phyloP scores from a whole-genome alignment of 495 filamentous ascomycete species.

The Lasiosphaeris hirsuta region DNA sequence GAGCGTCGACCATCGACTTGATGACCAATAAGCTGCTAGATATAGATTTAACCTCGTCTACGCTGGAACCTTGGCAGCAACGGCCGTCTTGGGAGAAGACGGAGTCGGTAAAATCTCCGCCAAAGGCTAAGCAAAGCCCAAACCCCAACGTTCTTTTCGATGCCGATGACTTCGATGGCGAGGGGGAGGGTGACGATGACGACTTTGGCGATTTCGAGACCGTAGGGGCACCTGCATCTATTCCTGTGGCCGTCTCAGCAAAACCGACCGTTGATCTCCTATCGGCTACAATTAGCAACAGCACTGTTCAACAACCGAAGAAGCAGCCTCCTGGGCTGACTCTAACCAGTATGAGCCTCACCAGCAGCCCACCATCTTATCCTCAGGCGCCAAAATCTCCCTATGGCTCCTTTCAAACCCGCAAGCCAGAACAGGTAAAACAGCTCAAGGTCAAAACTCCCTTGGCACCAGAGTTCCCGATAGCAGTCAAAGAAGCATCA shows the following conservation, averaged over 20 bases:
- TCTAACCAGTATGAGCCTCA: conserved; percentile 23
- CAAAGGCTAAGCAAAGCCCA: conserved; percentile 17
- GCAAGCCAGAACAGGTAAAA: conserved; percentile 42
- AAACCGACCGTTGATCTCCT: conserved; percentile 19
- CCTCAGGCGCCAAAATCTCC: conserved; percentile 49
- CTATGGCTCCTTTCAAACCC: conserved; percentile 44
- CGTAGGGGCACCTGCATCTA: conserved; percentile 15
- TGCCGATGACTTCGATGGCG: conserved; percentile 44
- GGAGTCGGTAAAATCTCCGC: background rate
- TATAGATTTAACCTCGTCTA: conserved; percentile 18
- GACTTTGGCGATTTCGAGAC: conserved; percentile 53
- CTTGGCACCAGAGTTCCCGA: conserved; percentile 27
- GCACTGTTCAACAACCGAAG: conserved; percentile 16
- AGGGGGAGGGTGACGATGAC: conserved; percentile 32
- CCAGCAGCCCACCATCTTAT: conserved; percentile 20
- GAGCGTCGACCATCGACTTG: conserved; percentile 44
- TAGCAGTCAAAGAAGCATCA: conserved; percentile 27
- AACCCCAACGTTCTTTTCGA: conserved; percentile 49
- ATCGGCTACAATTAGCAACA: conserved; percentile 9
- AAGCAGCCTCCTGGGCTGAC: conserved; percentile 31
- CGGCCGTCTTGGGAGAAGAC: conserved; percentile 19
- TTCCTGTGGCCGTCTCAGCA: conserved; percentile 5
- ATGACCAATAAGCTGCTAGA: conserved; percentile 44
- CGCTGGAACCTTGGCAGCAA: conserved; percentile 17
- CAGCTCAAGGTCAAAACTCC: conserved; percentile 42